A percentile compares a stretch with the other conserved stretches of the same genome.
Evolutionary conservation across 495 filamentous ascomycete species (phyloP).

Genomic region (Xylaria bambusicola): DNA sequence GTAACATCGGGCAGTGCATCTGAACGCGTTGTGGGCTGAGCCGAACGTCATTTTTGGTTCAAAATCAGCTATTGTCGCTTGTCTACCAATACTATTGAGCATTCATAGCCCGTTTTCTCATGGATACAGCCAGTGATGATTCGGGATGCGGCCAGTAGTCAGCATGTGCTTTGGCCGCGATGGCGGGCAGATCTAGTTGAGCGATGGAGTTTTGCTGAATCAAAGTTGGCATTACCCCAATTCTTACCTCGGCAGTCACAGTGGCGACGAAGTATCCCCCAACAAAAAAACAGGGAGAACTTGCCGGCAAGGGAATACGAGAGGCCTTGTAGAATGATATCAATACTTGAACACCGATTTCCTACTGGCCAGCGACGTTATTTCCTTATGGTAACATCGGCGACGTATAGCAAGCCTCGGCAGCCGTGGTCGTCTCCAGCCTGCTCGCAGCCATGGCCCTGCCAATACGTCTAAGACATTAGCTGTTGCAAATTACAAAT

Average conservation of each 20-base stretch:
- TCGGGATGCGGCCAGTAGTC: not conserved
- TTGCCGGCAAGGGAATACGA: not conserved
- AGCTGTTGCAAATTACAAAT: not conserved
- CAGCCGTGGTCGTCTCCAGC: not conserved
- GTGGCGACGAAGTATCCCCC: not conserved
- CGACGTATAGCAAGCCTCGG: not conserved
- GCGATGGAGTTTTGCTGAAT: not conserved
- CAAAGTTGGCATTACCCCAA: too few relatives aligned
- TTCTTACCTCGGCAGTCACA: not conserved
- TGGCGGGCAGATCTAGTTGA: not conserved
- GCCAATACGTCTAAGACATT: not conserved
- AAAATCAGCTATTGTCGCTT: not conserved
- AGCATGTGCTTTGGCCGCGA: not conserved
- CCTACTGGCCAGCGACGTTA: not conserved
- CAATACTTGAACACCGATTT: not conserved
- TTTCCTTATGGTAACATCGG: not conserved
- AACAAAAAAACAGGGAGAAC: too few relatives aligned
- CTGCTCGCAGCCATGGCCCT: not conserved
- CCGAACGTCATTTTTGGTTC: not conserved
- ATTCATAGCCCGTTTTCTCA: constrained; percentile 5
- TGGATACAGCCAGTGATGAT: not conserved
- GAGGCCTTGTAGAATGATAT: not conserved
- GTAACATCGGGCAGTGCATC: not conserved
- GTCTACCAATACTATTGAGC: not conserved
- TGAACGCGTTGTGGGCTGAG: constrained; percentile 1